phyloP scores from a whole-genome alignment of 176 grass and related monocot genomes.

The Puya raimondii region DNA sequence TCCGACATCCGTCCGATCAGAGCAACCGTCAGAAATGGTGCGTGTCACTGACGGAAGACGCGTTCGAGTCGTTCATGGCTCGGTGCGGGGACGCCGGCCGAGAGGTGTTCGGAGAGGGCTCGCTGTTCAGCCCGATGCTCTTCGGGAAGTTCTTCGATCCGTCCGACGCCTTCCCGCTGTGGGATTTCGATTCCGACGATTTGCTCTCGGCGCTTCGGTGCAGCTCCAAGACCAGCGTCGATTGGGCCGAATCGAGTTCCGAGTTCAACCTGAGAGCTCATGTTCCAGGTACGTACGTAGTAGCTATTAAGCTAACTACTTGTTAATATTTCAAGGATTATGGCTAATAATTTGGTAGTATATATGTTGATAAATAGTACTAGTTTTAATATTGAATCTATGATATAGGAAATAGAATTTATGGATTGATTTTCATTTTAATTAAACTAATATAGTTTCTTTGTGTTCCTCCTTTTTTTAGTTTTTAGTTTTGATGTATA shows the following conservation, averaged over 20 bases:
- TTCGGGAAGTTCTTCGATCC: constrained; percentile 98
- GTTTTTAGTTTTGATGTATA: not conserved
- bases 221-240: constrained; percentile 34
- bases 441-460: not conserved
- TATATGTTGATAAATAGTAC: too few relatives aligned
- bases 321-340: not conserved
- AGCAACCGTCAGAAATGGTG: constrained; percentile 48
- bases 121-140: constrained; percentile 67
- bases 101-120: constrained; percentile 68
- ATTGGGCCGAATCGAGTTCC: constrained; percentile 53
- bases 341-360: not conserved
- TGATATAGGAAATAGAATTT: not conserved
- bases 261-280: constrained; percentile 58
- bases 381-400: too few relatives aligned
- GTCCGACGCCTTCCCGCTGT: constrained; percentile 82
- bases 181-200: constrained; percentile 74
- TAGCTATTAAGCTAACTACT: not conserved
- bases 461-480: not conserved
- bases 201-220: constrained; percentile 45
- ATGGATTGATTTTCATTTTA: not conserved
- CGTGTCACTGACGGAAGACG: constrained; percentile 62
- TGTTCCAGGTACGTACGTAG: constrained; percentile 41
- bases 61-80: constrained; percentile 39
- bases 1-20: constrained; percentile 22
- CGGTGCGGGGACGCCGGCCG: constrained; percentile 31